These are phyloP conservation scores for Geosmithia morbida DNA, from an alignment of 2,329 filamentous ascomycete species.

Conservation along the genomic window DNA sequence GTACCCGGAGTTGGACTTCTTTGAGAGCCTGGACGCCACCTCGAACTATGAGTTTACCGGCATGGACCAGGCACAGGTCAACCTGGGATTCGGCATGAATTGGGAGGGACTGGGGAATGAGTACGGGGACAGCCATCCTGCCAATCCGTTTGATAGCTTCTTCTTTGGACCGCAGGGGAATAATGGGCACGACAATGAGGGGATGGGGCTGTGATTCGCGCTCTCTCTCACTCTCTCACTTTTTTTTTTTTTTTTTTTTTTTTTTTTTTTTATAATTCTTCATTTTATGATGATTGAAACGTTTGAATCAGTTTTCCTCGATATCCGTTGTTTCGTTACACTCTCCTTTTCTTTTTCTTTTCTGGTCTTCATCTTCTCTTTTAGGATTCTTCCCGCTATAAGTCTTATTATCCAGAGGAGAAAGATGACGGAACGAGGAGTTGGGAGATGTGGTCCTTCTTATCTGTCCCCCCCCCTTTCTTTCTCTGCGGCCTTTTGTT, in stretches of 20 bases:
- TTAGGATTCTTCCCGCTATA: too few species aligned
- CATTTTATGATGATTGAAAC: too few species aligned
- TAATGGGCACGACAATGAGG: conserved; percentile 2
- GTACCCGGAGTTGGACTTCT: conserved; percentile 38
- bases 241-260: too few species aligned
- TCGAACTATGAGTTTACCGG: conserved; percentile 15
- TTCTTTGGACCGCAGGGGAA: conserved; percentile 47
- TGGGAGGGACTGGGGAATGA: conserved; percentile 50
- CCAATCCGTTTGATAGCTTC: conserved; percentile 59
- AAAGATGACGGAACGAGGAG: too few species aligned
- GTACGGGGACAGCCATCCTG: conserved; percentile 42
- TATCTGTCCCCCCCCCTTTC: too few species aligned
- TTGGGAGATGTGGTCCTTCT: neutral
- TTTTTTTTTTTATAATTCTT: too few species aligned
- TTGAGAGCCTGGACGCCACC: conserved; percentile 27
- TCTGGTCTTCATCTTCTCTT: neutral
- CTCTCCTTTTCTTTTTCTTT: neutral
- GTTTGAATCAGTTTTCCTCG: too few species aligned
- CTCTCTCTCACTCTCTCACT: too few species aligned
- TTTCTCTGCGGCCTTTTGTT: too few species aligned
- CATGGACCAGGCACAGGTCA: conserved; percentile 35
- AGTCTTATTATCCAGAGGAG: neutral
- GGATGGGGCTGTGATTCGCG: conserved; percentile 2
- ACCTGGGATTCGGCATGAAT: conserved; percentile 53
- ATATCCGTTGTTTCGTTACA: too few species aligned